Conservation (phyloP, 1,139 yeast species). For the Kurtzmaniella quercitrusa region DNA sequence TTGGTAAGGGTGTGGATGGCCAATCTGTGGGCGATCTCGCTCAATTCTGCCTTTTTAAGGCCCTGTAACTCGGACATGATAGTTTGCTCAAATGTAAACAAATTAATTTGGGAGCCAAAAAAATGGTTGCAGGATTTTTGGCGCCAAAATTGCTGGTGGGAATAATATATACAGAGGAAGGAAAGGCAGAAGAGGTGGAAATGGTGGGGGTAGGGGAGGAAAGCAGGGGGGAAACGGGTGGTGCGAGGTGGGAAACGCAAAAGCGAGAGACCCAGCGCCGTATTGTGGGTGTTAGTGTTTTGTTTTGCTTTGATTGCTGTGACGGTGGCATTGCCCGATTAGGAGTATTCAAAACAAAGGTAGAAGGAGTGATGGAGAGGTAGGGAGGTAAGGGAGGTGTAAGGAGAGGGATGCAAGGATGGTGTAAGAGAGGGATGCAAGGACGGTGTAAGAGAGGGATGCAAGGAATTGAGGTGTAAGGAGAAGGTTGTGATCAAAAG, state of each 20-base stretch:
- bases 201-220: not conserved
- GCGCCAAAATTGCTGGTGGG: not conserved
- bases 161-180: too few relatives aligned
- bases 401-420: too few relatives aligned
- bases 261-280: not conserved
- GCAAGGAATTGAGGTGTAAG: too few relatives aligned
- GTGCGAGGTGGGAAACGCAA: not conserved
- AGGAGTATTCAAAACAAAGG: too few relatives aligned
- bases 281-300: too few relatives aligned
- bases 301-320: too few relatives aligned
- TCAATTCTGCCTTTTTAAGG: conserved; percentile 38
- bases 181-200: not conserved
- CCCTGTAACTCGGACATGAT: conserved; percentile 25
- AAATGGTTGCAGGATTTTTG: not conserved
- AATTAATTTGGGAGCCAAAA: not conserved
- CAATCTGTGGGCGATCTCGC: conserved; percentile 30
- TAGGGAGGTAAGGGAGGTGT: too few relatives aligned
- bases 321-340: too few relatives aligned
- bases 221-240: not conserved
- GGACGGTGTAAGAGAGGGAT: too few relatives aligned
- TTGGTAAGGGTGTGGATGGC: conserved; percentile 32
- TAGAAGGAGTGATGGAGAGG: too few relatives aligned
- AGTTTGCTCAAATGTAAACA: conserved; percentile 4
- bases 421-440: too few relatives aligned
- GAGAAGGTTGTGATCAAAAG: too few relatives aligned